Base-by-base conservation (phyloP, 129 eudicot species). In the Flaveria robusta region DNA sequence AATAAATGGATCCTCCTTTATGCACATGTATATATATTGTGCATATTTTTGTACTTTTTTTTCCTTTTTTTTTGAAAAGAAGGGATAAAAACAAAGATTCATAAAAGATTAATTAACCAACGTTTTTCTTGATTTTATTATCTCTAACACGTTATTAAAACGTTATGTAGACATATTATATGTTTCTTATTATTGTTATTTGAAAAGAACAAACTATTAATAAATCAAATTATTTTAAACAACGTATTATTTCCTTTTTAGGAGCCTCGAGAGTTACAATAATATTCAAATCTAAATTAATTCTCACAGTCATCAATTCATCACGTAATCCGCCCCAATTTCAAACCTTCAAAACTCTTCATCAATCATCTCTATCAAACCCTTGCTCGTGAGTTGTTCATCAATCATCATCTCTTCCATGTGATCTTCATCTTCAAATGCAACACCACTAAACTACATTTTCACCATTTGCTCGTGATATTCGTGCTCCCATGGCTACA, bases 401-500 rank as follows among this genome's bases (percentile, higher is more conserved):
- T 43, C 47, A 34, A 43, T 43, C 47, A 8, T 59, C 47, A 51
- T 19, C 24, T 7, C 54, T 55, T 24, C 29, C 34, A 34, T 42
- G 18, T 66, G 43, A 29, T 2, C 59, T 19, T 34, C 34, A 31
- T 19, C 59, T 78, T 74, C 13, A 8, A 69, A 27, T 76, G 47
- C 7, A 19, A 16, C 27, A 1, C 16, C 34, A 23, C 63, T 22
- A 26, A 72, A 68, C 49, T 59, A 12, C 27, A 2, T 26, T 72
- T 79, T 19, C 46, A 26, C 18, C 62, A 24, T 14, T 12, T 62
- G 26, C 15, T 72, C 45, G 43, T 34, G 13, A 50, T 29, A 39
- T 18, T 31, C 18, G 46, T 19, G 3, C 37, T 71, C 82, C 67
- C 55, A 93, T 93, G 98, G 97, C 98, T 9, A 88, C 97, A 49